Base-by-base conservation (phyloP, 2,329 filamentous ascomycete species). In the Curvularia sp. region DNA sequence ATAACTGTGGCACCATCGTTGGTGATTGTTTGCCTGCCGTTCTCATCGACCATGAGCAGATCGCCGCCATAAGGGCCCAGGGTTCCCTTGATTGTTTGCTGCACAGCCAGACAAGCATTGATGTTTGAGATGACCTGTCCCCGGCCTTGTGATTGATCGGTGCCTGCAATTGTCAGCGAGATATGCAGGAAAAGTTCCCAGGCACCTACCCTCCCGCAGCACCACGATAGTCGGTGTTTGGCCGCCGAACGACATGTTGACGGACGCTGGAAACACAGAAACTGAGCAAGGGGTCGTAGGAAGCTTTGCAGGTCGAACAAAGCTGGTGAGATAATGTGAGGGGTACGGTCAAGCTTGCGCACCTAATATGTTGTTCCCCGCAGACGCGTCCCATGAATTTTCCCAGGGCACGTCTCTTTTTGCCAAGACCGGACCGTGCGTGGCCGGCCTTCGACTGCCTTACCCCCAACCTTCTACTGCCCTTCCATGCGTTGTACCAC, bases 1-100 rank as follows among this genome's bases (percentile, higher is more conserved):
- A 99, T 99, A 62, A 98, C 95, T 50, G 95, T 99, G 49, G 95
- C 95, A 75, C 95, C 95, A 82, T 99, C 95, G 81, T 99, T 99
- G 71, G 95, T 99, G 77, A 99, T 98, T 55, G 95, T 99, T 82
- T 97, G 93, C 79, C 83, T 89, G 78, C 95, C 95, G 84, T 97
- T 97, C 79, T 88, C 89, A 80, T 98, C 95, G 56, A 98, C 94
- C 81, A 99, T 89, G 78, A 99, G 85, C 77, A 98, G 82, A 81
- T 99, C 95, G 74, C 95, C 95, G 77, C 95, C 95, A 81, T 98
- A 99, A 33, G 95, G 95, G 41, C 95, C 95, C 35, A 99, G 85
- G 20, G 95, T 99, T 73, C 90, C 92, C 83, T 96, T 96, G 82
- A 99, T 94, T 60, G 94, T 98, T 50, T 89, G 86, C 82, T 99